Base-by-base conservation (phyloP, 2,329 filamentous ascomycete species). In the Sporothrix luriei region DNA sequence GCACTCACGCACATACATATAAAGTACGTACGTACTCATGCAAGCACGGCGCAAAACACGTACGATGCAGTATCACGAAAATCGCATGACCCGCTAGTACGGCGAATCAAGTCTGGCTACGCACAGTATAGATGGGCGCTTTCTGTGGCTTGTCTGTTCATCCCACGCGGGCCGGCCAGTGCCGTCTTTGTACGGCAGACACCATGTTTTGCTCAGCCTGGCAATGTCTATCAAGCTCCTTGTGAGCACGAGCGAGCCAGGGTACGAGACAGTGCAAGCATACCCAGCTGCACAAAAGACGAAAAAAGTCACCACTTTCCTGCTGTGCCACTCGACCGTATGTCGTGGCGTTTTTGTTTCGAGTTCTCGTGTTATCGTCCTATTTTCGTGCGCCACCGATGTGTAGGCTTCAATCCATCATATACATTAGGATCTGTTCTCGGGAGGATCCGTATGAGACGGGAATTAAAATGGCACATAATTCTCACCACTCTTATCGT, bases 101-200 rank as follows among this genome's bases (percentile, higher is more conserved):
- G 40, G 54, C 16, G 29, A 38, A 21, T 57, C 5, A 38, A 40
- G 6, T 38, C 33, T 19, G 57, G 57, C 38, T 46, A 5, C 57
- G 19, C 21, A 61, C 40, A 11, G 14, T 13, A 43, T 26, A 26
- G 57, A 33, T 21, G 57, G 13, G 16, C 21, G n/a, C 9, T 38
- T 19, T 46, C 9, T 61, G 57, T 61, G 57, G 57, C 57, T 46
- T 61, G 38, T 26, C 38, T 62, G 38, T 24, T 62, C 29, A 43
- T 24, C 43, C 19, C 46, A 51, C 62, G 19, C 46, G 62, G 62
- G 16, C 26, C 62, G 26, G 26, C 46, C 62, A 51, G 19, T 49
- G 19, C 14, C 26, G 46, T 49, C 61, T 21, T 43, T 46, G 57
- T 62, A 33, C 55, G 33, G 55, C 55, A 38, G 29, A 24, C 33